Evolutionary conservation across 2,329 filamentous ascomycete species (phyloP), one percentile per base, ranked within the genome.

Genomic region (Lachnellula arida): DNA sequence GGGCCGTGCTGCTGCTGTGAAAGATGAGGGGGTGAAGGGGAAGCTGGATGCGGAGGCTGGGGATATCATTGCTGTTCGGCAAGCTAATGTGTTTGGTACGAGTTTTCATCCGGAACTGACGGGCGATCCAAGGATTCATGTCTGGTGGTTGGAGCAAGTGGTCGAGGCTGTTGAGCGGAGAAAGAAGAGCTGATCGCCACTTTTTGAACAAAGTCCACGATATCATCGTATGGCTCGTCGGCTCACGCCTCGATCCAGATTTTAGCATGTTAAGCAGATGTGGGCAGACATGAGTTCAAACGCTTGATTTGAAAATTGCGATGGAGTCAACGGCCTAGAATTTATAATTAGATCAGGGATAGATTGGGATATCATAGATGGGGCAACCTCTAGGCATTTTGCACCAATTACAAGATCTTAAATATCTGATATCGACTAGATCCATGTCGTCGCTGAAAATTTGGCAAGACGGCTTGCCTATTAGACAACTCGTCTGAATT

Each of bases 71-170:
- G 93, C 93, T 0, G 90, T 97, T 35, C 81, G 82, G 61, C 92
- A 97, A 74, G 90, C 88, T 0, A 97, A 97, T 72, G 87, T 96
- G 0, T 88, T 97, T 65, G 94, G 91, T 4, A 97, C 89, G 3
- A 97, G 92, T 67, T 99, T 97, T 69, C 94, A 97, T 67, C 94
- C 94, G 0, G 94, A 99, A 72, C 72, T 99, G 71, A 97, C 93
- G 0, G 82, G 85, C 7, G 94, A 99, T 74, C 77, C 85, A 55
- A 81, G 94, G 54, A 95, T 97, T 67, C 94, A 99, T 72, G 79
- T 83, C 4, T 97, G 94, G 94, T 99, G 94, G 94, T 68, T 99
- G 69, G 76, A 80, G 64, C 83, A 93, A 72, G 88, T 91, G 34
- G 66, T 79, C 49, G 68, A 75, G 46, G 74, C 60, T 43, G 56